Conservation (phyloP, 805 yeast genomes). For the Candida silvicultrix region DNA sequence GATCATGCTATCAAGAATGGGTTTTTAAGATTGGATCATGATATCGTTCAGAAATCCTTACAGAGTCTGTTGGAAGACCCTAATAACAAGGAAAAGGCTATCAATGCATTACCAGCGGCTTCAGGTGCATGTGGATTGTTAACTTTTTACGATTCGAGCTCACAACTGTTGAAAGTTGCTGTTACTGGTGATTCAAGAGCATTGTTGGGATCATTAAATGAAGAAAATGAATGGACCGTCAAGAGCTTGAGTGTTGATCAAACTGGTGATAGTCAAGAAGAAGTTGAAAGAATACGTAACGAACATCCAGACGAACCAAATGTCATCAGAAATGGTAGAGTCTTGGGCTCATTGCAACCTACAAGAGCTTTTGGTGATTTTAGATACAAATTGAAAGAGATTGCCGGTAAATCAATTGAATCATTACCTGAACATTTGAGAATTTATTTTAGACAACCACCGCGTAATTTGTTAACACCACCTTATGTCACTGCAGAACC, state of each 20-base stretch:
- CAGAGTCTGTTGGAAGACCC: slow-evolving; percentile 64
- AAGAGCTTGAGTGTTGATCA: slow-evolving; percentile 84
- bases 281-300: slow-evolving; percentile 70
- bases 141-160: slow-evolving; percentile 76
- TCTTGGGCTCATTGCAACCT: slow-evolving; percentile 90
- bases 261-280: slow-evolving; percentile 87
- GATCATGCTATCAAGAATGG: slow-evolving; percentile 80
- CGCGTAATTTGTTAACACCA: slow-evolving; percentile 73
- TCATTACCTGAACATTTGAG: slow-evolving; percentile 73
- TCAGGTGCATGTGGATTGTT: slow-evolving; percentile 93
- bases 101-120: slow-evolving; percentile 79
- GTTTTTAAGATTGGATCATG: slow-evolving; percentile 77
- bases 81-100: slow-evolving; percentile 47
- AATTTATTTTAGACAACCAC: slow-evolving; percentile 76
- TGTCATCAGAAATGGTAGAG: slow-evolving; percentile 80
- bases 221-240: slow-evolving; percentile 76
- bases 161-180: slow-evolving; percentile 74
- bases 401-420: slow-evolving; percentile 32
- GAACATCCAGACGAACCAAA: slow-evolving; percentile 88
- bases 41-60: slow-evolving; percentile 72
- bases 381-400: slow-evolving; percentile 73
- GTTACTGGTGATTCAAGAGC: slow-evolving; percentile 97
- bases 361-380: slow-evolving; percentile 97
- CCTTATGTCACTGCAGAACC: slow-evolving; percentile 98
- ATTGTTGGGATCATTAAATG: slow-evolving; percentile 65